Conservation (phyloP, 106 monocot genomes). For the Dendrobium chrysotoxum region DNA sequence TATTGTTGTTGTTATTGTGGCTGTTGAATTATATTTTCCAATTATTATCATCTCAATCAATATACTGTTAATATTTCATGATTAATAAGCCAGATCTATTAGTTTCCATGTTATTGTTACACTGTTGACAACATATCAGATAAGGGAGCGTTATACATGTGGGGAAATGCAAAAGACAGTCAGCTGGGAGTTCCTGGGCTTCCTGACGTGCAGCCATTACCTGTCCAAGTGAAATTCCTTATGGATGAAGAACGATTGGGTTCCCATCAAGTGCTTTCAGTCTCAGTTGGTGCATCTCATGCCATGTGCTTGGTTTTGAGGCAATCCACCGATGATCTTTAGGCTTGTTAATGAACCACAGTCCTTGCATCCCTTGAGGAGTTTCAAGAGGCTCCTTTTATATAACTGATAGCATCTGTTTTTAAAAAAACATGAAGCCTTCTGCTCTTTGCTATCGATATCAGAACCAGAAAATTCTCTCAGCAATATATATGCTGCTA, state of each 20-base stretch:
- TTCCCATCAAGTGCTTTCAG: slow-evolving; percentile 57
- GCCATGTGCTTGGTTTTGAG: slow-evolving; percentile 74
- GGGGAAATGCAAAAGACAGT: slow-evolving; percentile 87
- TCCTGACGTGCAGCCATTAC: slow-evolving; percentile 55
- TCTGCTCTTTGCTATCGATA: too few relatives aligned
- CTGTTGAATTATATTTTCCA: too few relatives aligned
- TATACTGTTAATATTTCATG: too few relatives aligned
- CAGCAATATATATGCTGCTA: too few relatives aligned
- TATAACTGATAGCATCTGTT: too few relatives aligned
- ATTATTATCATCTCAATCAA: too few relatives aligned
- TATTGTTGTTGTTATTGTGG: too few relatives aligned
- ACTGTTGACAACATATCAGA: slow-evolving; percentile 33
- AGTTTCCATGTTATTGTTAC: background rate
- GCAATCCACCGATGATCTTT: slow-evolving; percentile 1
- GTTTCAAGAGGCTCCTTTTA: too few relatives aligned
- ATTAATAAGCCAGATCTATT: too few relatives aligned
- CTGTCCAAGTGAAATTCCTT: slow-evolving; percentile 83
- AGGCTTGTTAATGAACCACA: background rate
- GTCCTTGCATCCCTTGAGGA: background rate
- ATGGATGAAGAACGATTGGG: slow-evolving; percentile 58
- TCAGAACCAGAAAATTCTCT: too few relatives aligned
- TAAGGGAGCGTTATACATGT: slow-evolving; percentile 82
- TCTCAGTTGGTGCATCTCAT: slow-evolving; percentile 86
- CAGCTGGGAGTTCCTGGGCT: slow-evolving; percentile 84
- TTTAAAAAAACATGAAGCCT: too few relatives aligned